phyloP scores from a whole-genome alignment of 1,284 basidiomycete species.

The Xanthoconium separans region DNA sequence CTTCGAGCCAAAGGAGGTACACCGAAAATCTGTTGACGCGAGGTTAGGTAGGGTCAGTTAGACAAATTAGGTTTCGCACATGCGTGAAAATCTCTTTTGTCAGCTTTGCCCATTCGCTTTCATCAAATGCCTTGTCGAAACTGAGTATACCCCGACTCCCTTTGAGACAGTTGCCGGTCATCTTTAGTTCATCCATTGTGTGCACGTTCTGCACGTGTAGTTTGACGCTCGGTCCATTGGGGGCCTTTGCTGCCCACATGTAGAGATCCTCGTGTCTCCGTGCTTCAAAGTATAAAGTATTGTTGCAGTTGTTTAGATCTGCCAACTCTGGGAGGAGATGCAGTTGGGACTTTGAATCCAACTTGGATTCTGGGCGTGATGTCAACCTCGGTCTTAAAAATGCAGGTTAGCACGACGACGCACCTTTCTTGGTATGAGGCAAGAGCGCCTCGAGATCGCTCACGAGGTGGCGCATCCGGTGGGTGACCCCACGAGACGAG shows the following conservation, averaged over 20 bases:
- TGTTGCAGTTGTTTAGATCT: slow-evolving; percentile 98
- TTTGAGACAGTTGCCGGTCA: slow-evolving; percentile 99
- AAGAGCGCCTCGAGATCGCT: slow-evolving; percentile 89
- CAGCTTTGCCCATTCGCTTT: slow-evolving; percentile 84
- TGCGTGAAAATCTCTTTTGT: slow-evolving; percentile 97
- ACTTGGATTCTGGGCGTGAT: slow-evolving; percentile 75
- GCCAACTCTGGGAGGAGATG: slow-evolving; percentile 95
- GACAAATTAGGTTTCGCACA: slow-evolving; percentile 51
- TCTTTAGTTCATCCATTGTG: slow-evolving; percentile 99
- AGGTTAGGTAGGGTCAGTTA: slow-evolving; percentile 6
- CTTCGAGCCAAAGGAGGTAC: slow-evolving; percentile 88
- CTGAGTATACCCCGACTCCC: slow-evolving; percentile 90
- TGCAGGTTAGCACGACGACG: slow-evolving; percentile 23
- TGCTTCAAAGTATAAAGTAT: slow-evolving; percentile 96
- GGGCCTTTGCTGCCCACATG: slow-evolving; percentile 95
- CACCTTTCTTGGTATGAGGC: slow-evolving; percentile 97
- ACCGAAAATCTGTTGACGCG: slow-evolving; percentile 78
- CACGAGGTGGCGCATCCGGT: slow-evolving; percentile 97
- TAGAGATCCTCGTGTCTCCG: slow-evolving; percentile 95
- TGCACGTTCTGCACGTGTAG: slow-evolving; percentile 98
- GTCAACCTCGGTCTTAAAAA: background rate
- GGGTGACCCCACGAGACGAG: slow-evolving; percentile 92
- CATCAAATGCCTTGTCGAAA: slow-evolving; percentile 92
- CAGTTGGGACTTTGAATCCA: slow-evolving; percentile 96
- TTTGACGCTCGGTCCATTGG: slow-evolving; percentile 97